Evolutionary conservation across 2,329 filamentous ascomycete genomes (phyloP), one percentile per base, ranked within the genome.

Genomic region (Zymoseptoria crescenta): DNA sequence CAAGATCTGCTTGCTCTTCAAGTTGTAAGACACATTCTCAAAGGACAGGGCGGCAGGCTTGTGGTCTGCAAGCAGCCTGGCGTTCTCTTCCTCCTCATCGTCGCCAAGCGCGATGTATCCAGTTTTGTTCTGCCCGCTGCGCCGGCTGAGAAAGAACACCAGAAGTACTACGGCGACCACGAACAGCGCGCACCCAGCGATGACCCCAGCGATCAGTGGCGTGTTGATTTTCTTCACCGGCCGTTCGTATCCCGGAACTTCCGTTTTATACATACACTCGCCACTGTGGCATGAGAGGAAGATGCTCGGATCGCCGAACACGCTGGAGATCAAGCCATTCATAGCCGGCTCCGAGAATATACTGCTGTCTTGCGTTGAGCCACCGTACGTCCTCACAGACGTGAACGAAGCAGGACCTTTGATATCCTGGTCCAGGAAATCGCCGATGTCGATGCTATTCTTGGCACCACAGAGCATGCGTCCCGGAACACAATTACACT

Each of bases 181-280:
- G 69, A 96, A 96, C 0, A 99, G 80, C 0, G 88, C 88, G 69
- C 86, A 89, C 6, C 84, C 87, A 24, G 91, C 92, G 68, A 99
- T 97, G 52, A 96, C 89, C 13, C 89, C 88, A 9, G 95, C 93
- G 66, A 99, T 99, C 54, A 99, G 81, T 2, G 93, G 94, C 0
- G 93, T 97, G 73, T 99, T 99, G 76, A 99, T 97, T 72, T 87
- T 87, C 77, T 96, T 96, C 61, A 96, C 83, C 0, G 93, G 91
- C 20, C 88, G 83, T 65, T 88, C 81, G 70, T 96, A 99, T 19
- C 95, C 94, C 16, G 94, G 94, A 6, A 97, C 87, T 69, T 97
- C 89, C 5, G 92, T 96, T 72, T 88, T 84, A 74, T 96, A 92
- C 35, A 99, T 78, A 78, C 94, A 99, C 76, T 99, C 94, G 60